Conservation (phyloP, 768 basidiomycete genomes). For the Erythrobasidium yunnanense region DNA sequence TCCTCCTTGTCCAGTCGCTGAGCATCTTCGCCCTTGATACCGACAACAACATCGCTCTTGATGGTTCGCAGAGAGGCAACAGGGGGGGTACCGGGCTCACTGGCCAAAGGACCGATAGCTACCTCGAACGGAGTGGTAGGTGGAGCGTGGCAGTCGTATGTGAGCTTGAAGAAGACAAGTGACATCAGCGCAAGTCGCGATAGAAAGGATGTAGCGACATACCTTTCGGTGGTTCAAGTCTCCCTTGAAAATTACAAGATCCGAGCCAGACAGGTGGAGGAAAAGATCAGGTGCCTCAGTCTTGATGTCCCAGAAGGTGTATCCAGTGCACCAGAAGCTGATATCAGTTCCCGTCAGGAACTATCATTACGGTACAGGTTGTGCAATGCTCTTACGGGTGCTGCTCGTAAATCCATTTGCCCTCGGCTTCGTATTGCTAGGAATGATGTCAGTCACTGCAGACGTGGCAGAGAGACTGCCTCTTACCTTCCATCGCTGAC, state of each 20-base stretch:
- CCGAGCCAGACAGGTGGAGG: slow-evolving; percentile 58
- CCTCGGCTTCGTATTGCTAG: slow-evolving; percentile 70
- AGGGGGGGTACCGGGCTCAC: slow-evolving; percentile 66
- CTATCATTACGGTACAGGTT: not conserved
- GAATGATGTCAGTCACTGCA: not conserved
- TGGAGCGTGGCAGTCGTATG: slow-evolving; percentile 44
- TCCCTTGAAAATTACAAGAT: slow-evolving; percentile 87
- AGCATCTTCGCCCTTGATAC: slow-evolving; percentile 56
- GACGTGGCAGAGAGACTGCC: not conserved
- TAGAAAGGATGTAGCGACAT: not conserved
- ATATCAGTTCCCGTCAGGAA: slow-evolving; percentile 34
- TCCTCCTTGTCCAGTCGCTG: slow-evolving; percentile 51
- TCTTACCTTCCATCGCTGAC: slow-evolving; percentile 66
- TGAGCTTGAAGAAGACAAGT: slow-evolving; percentile 34
- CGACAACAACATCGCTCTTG: slow-evolving; percentile 90
- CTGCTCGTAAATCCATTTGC: slow-evolving; percentile 87
- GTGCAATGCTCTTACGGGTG: slow-evolving; percentile 48
- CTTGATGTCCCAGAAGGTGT: slow-evolving; percentile 54
- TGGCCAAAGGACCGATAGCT: slow-evolving; percentile 87
- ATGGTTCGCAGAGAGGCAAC: slow-evolving; percentile 78
- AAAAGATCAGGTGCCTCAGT: slow-evolving; percentile 38
- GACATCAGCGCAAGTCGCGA: not conserved
- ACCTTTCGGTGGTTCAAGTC: slow-evolving; percentile 76
- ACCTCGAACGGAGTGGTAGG: slow-evolving; percentile 68
- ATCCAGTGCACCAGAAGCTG: slow-evolving; percentile 61